Conservation (phyloP, 2,329 filamentous ascomycete genomes). For the Blastomyces gilchristii region DNA sequence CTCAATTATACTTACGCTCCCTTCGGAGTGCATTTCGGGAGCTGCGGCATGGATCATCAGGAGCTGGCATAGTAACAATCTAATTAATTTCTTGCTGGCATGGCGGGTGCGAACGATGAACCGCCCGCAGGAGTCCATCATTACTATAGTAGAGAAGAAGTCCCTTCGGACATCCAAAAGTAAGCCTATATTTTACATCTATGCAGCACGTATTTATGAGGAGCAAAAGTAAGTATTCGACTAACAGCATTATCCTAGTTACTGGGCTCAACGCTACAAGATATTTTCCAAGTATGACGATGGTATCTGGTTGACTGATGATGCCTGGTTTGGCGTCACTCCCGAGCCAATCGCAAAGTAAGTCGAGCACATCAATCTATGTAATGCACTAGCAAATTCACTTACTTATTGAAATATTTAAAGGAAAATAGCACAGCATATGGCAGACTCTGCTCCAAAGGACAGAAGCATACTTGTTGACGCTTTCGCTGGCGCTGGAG, state of each 20-base stretch:
- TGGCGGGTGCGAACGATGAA: conserved; percentile 25
- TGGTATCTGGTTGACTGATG: conserved; percentile 80
- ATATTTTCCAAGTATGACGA: conserved; percentile 83
- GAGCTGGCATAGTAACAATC: background rate
- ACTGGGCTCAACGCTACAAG: conserved; percentile 79
- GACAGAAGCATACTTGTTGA: conserved; percentile 65
- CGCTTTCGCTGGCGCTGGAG: conserved; percentile 81
- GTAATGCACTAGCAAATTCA: background rate
- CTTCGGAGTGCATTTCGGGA: background rate
- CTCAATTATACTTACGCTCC: background rate
- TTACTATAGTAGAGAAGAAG: conserved; percentile 58
- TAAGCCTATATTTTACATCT: conserved; percentile 31
- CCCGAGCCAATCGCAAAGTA: conserved; percentile 83
- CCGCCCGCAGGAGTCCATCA: conserved; percentile 54
- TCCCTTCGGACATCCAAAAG: conserved; percentile 80
- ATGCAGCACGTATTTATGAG: background rate
- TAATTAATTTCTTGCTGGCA: conserved; percentile 15
- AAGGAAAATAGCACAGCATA: conserved; percentile 65
- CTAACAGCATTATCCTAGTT: conserved; percentile 44
- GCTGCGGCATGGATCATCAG: background rate
- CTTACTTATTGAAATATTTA: background rate
- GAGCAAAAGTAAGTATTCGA: background rate
- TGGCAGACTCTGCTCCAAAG: conserved; percentile 46
- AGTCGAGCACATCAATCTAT: conserved; percentile 19
- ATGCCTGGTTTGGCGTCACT: conserved; percentile 95